Evolutionary conservation across 768 basidiomycete genomes (phyloP).

Genomic region (Panus rudis): DNA sequence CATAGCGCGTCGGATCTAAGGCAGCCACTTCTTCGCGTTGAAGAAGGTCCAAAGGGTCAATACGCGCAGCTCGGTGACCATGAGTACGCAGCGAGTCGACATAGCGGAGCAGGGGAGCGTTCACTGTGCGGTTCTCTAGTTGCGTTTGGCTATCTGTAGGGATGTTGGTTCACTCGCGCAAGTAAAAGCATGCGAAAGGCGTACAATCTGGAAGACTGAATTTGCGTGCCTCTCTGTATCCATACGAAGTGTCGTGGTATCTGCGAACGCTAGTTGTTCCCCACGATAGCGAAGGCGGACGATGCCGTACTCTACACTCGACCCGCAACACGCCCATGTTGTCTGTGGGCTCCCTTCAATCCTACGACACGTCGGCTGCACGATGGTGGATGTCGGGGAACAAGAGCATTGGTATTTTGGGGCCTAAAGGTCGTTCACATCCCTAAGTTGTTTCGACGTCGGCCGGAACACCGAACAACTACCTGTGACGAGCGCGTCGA

Average conservation of each 20-base stretch:
- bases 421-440: no score
- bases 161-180: neutral
- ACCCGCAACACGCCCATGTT: no score
- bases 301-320: no score
- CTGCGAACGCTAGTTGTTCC: neutral
- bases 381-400: no score
- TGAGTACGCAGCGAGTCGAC: constrained; percentile 85
- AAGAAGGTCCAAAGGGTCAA: constrained; percentile 85
- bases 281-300: no score
- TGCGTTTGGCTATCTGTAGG: constrained; percentile 55
- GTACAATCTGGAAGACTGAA: constrained; percentile 69
- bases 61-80: constrained; percentile 76
- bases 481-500: no score
- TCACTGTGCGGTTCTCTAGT: constrained; percentile 57
- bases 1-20: constrained; percentile 71
- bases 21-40: constrained; percentile 77
- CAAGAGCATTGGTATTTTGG: no score
- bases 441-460: no score
- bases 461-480: no score
- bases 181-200: constrained; percentile 26
- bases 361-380: no score
- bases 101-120: constrained; percentile 79
- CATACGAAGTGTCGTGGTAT: constrained; percentile 80
- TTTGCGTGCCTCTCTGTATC: constrained; percentile 57
- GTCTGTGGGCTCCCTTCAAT: no score